A percentile compares a stretch with the other conserved stretches of the same genome.
phyloP scores from a whole-genome alignment of 495 filamentous ascomycete genomes.

The Penicillium riverlandense region DNA sequence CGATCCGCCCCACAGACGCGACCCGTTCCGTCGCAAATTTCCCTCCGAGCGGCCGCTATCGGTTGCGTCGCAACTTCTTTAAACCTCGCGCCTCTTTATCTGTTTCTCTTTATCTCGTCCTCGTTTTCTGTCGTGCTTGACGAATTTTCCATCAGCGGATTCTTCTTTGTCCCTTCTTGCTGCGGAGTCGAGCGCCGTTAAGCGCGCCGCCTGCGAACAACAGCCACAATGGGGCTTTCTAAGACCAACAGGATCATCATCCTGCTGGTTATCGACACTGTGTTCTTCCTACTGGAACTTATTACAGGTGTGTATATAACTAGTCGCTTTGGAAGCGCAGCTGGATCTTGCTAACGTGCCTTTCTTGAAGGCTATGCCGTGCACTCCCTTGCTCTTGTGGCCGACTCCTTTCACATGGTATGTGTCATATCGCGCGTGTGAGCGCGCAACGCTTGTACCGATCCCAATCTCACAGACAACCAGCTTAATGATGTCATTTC shows the following conservation, averaged over 20 bases:
- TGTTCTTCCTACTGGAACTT: conserved; percentile 86
- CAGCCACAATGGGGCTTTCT: conserved; percentile 69
- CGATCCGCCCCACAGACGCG: too few species aligned
- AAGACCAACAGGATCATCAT: conserved; percentile 89
- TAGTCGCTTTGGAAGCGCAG: background rate
- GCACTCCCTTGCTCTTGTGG: conserved; percentile 85
- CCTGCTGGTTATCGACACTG: conserved; percentile 81
- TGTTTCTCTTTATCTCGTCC: too few species aligned
- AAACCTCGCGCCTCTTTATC: too few species aligned
- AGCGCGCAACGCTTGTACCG: too few species aligned
- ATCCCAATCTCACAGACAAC: too few species aligned
- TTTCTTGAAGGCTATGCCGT: conserved; percentile 59
- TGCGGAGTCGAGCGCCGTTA: conserved; percentile 14
- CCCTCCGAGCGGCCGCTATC: too few species aligned
- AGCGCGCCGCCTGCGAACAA: too few species aligned
- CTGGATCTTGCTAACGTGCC: conserved; percentile 7
- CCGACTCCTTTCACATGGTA: conserved; percentile 98
- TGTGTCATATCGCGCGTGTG: too few species aligned
- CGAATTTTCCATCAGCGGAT: too few species aligned
- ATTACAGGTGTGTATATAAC: conserved; percentile 50
- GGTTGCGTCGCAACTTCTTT: too few species aligned
- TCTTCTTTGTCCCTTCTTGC: background rate
- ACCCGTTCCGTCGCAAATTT: too few species aligned
- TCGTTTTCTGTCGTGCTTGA: too few species aligned
- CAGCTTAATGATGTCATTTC: conserved; percentile 95